Evolutionary conservation across 116 monocot species (phyloP), one percentile per base, ranked within the genome.

Genomic region (Phalaenopsis hybrid): DNA sequence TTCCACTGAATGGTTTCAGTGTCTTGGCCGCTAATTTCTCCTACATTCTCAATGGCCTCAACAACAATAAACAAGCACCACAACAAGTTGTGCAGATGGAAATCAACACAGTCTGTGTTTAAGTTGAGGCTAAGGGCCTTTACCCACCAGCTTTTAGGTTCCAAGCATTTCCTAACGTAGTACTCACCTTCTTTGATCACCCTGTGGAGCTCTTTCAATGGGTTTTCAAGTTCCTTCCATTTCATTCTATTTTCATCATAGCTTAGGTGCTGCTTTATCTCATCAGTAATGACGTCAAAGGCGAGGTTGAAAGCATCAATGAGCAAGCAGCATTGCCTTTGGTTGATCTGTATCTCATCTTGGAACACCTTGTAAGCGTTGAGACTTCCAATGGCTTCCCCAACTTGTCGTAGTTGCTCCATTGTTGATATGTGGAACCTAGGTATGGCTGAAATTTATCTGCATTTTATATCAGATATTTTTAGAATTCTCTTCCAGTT

Each of bases 221-320:
- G 92, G 15, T 76, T 65, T 17, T 92, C 90, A 0, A 92, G 81
- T 0, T 88, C 81, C n/a, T 80, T 81, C 94, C 94, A 94, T 52
- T 90, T 92, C 0, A 84, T 79, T 6, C 77, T 8, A 51, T 79
- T 83, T 74, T 90, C 90, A 0, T 82, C 69, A 74, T 90, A 90
- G 4, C 45, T 34, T 4, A 94, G 81, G 34, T 81, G 83, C 49
- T 79, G 75, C 1, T 6, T 57, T 11, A 94, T 81, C 82, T 92
- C 89, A 17, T 82, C 79, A 1, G 79, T 23, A 13, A 92, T 61
- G 8, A 20, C 72, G 3, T 89, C 87, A 70, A 94, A 94, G 18
- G 92, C 90, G 0, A 82, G 86, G 25, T 21, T 25, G 63, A 89
- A 86, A 5, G 85, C 83, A 41, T 92, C 88, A 37, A 79, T 58